Percentiles rank a stretch among this genome's conserved stretches.
Evolutionary conservation across 176 grass and related monocot genomes (phyloP).

Genomic region (Carex myosuroides): DNA sequence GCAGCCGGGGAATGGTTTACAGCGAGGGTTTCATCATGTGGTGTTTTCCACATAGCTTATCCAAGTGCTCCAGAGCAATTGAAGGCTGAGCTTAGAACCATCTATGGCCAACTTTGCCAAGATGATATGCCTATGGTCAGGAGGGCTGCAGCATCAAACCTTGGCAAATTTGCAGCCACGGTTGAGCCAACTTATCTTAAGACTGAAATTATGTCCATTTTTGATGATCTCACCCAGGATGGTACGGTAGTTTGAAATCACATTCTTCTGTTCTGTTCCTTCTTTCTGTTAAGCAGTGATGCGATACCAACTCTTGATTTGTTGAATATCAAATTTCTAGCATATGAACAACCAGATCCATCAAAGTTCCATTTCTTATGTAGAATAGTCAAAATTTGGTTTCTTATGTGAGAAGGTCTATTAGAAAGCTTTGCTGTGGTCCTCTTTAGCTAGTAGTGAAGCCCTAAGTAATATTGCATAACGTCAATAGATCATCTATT

Average conservation of each 20-base stretch:
- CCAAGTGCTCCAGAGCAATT: constrained; percentile 57
- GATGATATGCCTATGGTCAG: constrained; percentile 99
- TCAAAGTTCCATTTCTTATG: neutral
- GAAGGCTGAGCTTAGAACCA: constrained; percentile 67
- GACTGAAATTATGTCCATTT: constrained; percentile 84
- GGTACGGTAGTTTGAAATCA: constrained; percentile 36
- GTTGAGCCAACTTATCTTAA: constrained; percentile 69
- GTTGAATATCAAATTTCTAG: neutral
- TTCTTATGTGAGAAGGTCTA: neutral
- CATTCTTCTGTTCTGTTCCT: neutral
- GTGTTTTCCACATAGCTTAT: constrained; percentile 84
- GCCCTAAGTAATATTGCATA: neutral
- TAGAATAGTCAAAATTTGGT: neutral
- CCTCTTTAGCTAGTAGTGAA: neutral
- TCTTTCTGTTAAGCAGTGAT: neutral
- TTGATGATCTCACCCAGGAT: constrained; percentile 95
- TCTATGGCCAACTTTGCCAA: constrained; percentile 80
- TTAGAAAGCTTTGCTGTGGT: neutral
- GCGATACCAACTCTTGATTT: neutral
- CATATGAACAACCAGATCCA: neutral
- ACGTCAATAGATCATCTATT: neutral
- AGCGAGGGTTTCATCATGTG: constrained; percentile 77
- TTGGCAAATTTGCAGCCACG: constrained; percentile 89
- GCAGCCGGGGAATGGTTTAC: constrained; percentile 91
- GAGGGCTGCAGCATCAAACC: constrained; percentile 87